Conservation (phyloP, 2,329 filamentous ascomycete genomes). For the Fusarium sp. region DNA sequence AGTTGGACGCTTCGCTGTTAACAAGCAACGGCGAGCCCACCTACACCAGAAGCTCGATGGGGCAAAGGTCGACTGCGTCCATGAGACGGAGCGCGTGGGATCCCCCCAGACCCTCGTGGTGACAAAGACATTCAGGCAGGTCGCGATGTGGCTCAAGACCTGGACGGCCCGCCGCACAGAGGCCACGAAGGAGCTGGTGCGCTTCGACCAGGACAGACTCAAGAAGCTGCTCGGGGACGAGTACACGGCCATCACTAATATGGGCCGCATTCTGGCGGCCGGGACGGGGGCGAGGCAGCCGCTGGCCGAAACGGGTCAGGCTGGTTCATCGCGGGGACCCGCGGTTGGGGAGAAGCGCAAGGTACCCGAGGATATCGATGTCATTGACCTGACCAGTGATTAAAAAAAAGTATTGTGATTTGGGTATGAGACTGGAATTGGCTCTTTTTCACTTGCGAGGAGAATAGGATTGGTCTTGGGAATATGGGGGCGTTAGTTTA, state of each 20-base stretch:
- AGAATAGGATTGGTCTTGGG: too few relatives aligned
- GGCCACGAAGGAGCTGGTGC: not conserved
- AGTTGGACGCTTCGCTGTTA: constrained; percentile 20
- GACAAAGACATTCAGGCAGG: constrained; percentile 31
- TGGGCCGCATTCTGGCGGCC: not conserved
- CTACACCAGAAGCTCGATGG: constrained; percentile 30
- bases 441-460: too few relatives aligned
- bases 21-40: constrained; percentile 32
- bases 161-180: not conserved
- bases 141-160: not conserved
- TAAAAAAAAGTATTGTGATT: not conserved
- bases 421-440: not conserved
- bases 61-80: constrained; percentile 28
- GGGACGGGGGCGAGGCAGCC: not conserved
- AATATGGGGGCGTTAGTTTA: too few relatives aligned
- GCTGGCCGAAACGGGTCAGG: not conserved
- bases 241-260: constrained; percentile 1
- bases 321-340: not conserved
- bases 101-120: constrained; percentile 34
- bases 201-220: not conserved
- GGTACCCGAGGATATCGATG: not conserved
- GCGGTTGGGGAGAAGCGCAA: constrained; percentile 12
- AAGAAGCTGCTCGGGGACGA: constrained; percentile 7
- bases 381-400: constrained; percentile 20
- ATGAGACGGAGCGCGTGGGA: constrained; percentile 23